Conservation (phyloP, 2,329 filamentous ascomycete genomes). For the Cladophialophora exuberans region DNA sequence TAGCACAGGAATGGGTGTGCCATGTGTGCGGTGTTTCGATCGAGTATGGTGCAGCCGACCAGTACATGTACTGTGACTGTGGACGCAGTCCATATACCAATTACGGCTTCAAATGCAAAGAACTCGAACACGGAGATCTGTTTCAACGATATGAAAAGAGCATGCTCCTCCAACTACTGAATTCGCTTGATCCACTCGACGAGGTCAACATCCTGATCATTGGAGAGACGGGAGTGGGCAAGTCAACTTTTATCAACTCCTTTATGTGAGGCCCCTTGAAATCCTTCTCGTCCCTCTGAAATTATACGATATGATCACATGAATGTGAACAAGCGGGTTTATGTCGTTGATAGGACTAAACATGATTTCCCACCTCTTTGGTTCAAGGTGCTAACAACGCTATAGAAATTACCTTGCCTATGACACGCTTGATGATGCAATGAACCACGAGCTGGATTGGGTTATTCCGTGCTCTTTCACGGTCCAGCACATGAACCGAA, state of each 20-base stretch:
- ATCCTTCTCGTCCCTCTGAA: too few species aligned
- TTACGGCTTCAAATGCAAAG: constrained; percentile 41
- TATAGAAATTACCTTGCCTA: constrained; percentile 51
- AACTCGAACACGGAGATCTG: constrained; percentile 30
- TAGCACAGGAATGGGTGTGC: constrained; percentile 34
- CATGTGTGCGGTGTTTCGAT: constrained; percentile 33
- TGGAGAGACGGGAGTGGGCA: constrained; percentile 54
- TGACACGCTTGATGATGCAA: constrained; percentile 43
- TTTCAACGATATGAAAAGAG: constrained; percentile 31
- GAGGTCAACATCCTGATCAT: constrained; percentile 51
- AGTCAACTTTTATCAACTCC: constrained; percentile 55
- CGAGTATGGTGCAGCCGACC: constrained; percentile 37
- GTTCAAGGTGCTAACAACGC: too few species aligned
- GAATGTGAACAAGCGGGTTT: too few species aligned
- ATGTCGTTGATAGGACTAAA: too few species aligned
- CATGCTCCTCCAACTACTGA: constrained; percentile 29
- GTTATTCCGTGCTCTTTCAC: constrained; percentile 48
- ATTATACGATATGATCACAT: too few species aligned
- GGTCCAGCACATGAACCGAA: constrained; percentile 38
- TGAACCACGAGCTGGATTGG: constrained; percentile 38
- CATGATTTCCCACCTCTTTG: too few species aligned
- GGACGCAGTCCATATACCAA: constrained; percentile 36
- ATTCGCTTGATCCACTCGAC: constrained; percentile 35
- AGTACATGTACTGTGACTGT: constrained; percentile 45
- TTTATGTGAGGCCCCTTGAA: too few species aligned